These are phyloP conservation scores for Persicaria tinctoria DNA, from an alignment of 148 eudicot genomes.

Conservation along the genomic window DNA sequence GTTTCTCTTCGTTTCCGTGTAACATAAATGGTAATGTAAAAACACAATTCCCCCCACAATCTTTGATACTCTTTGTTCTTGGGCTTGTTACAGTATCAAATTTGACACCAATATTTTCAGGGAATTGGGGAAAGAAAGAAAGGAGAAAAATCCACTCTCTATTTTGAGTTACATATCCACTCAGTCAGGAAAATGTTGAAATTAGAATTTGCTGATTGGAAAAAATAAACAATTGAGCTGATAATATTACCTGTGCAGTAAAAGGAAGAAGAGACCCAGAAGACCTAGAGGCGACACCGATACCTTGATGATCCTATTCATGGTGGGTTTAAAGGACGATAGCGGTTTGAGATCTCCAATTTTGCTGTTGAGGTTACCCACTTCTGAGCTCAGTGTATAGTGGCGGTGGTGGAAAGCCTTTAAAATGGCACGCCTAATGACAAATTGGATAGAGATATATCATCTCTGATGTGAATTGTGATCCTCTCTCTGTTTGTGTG, in stretches of 20 bases:
- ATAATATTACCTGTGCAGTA: background rate
- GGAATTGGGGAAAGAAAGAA: background rate
- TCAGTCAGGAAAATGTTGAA: background rate
- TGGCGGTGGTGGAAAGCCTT: no score
- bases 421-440: no score
- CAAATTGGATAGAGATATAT: no score
- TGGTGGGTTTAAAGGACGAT: no score
- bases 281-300: background rate
- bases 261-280: slow-evolving; percentile 6
- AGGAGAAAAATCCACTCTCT: background rate
- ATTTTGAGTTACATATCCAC: background rate
- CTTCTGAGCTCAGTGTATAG: no score
- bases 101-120: background rate
- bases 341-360: no score
- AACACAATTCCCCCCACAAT: background rate
- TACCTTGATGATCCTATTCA: background rate
- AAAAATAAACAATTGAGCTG: background rate
- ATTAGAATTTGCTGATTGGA: background rate
- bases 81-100: background rate
- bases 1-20: no score
- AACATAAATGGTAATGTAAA: background rate
- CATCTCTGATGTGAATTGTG: no score
- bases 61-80: background rate
- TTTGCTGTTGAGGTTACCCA: no score
- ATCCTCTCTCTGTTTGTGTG: no score